These are phyloP conservation scores for Cornus kousa DNA, from an alignment of 148 eudicot genomes.

Conservation along the genomic window DNA sequence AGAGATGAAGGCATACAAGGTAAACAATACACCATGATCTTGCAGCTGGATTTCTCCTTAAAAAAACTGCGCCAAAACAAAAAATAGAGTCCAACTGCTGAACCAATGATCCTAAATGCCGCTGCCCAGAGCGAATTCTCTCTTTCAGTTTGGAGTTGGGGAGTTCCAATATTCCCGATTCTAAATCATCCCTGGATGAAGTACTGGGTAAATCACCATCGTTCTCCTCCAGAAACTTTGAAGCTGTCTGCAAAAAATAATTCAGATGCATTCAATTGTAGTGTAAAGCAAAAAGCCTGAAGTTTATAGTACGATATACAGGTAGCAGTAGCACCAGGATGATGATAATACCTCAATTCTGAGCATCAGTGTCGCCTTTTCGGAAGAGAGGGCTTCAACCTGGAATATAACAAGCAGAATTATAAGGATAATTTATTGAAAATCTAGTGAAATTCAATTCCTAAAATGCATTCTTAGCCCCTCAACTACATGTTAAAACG, in stretches of 20 bases:
- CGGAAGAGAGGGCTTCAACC: constrained; percentile 94
- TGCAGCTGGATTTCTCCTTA: constrained; percentile 59
- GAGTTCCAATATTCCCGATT: constrained; percentile 48
- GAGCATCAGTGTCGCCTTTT: constrained; percentile 75
- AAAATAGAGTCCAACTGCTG: constrained; percentile 78
- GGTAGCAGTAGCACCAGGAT: background rate
- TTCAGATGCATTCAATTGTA: background rate
- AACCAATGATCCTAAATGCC: constrained; percentile 74
- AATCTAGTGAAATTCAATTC: background rate
- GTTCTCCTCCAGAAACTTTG: constrained; percentile 73
- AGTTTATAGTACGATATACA: background rate
- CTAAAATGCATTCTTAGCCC: background rate
- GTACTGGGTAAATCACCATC: constrained; percentile 41
- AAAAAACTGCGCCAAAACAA: constrained; percentile 62
- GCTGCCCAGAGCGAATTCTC: constrained; percentile 66
- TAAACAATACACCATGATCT: constrained; percentile 11
- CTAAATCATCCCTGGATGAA: constrained; percentile 46
- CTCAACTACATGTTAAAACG: background rate
- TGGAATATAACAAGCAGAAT: constrained; percentile 31
- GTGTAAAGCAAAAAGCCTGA: background rate
- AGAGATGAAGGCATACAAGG: constrained; percentile 29
- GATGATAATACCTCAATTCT: constrained; percentile 69
- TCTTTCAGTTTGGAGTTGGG: constrained; percentile 51
- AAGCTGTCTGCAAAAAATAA: constrained; percentile 53
- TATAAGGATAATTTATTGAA: background rate